phyloP scores from a whole-genome alignment of 768 basidiomycete genomes.

The Phaeolepiota aurea region DNA sequence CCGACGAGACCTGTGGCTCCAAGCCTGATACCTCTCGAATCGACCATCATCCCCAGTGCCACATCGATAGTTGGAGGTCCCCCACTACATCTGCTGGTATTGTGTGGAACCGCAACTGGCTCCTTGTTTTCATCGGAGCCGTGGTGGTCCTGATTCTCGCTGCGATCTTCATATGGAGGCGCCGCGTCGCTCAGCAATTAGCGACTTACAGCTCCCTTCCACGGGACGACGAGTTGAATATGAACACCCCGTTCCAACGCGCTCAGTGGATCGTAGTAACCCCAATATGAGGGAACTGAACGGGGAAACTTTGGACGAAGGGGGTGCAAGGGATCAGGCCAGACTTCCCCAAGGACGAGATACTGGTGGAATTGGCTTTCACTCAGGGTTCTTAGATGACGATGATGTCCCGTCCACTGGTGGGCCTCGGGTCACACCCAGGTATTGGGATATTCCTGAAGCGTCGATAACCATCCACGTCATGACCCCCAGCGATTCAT shows the following conservation, averaged over 20 bases:
- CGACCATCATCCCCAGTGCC: slow-evolving; percentile 59
- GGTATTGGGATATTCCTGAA: too few species aligned
- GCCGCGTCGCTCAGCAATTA: slow-evolving; percentile 36
- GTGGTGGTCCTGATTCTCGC: slow-evolving; percentile 66
- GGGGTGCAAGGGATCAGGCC: slow-evolving; percentile 66
- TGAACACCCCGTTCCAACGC: slow-evolving; percentile 49
- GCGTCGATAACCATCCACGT: too few species aligned
- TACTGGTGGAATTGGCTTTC: slow-evolving; percentile 45
- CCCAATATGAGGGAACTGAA: slow-evolving; percentile 96
- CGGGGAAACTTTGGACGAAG: slow-evolving; percentile 79
- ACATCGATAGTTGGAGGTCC: slow-evolving; percentile 81
- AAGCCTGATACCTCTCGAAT: slow-evolving; percentile 15
- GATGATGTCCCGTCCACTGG: slow-evolving; percentile 46
- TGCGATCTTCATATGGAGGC: slow-evolving; percentile 75
- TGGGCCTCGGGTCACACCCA: too few species aligned
- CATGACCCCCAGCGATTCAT: too few species aligned
- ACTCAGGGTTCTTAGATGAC: slow-evolving; percentile 79
- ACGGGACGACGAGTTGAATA: slow-evolving; percentile 62
- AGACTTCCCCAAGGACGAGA: slow-evolving; percentile 27
- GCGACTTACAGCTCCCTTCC: slow-evolving; percentile 52
- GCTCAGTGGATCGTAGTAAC: slow-evolving; percentile 31
- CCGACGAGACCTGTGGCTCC: slow-evolving; percentile 26
- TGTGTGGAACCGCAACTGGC: slow-evolving; percentile 75
- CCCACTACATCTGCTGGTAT: too few species aligned
- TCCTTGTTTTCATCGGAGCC: slow-evolving; percentile 78